These are phyloP conservation scores for Plenodomus biglobosus DNA, from an alignment of 2,329 filamentous ascomycete genomes.

Conservation along the genomic window DNA sequence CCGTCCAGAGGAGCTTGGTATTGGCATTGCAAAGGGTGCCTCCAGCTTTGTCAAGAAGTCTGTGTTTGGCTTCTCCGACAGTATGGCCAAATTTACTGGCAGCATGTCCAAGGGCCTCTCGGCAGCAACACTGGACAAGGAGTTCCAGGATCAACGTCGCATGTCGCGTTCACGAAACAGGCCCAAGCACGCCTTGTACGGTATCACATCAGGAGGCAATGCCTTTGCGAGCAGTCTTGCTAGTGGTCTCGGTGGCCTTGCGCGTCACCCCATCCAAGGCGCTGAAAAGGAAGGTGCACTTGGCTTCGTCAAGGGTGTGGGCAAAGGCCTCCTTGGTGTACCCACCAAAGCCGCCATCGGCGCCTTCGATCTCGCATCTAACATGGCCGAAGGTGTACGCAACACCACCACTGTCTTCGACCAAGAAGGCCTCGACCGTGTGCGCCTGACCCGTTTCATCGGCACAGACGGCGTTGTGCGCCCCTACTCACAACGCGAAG, in stretches of 20 bases:
- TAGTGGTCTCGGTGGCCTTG: conserved; percentile 89
- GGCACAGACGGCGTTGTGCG: conserved; percentile 90
- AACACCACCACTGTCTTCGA: conserved; percentile 99
- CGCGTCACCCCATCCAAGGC: conserved; percentile 89
- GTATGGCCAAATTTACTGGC: conserved; percentile 95
- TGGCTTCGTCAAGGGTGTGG: conserved; percentile 96
- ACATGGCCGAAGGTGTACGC: conserved; percentile 94
- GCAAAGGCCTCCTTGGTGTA: conserved; percentile 90
- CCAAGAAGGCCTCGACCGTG: conserved; percentile 87
- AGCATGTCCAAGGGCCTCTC: conserved; percentile 96
- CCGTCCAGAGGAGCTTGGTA: conserved; percentile 87
- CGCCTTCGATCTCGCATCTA: conserved; percentile 94
- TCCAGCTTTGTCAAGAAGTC: conserved; percentile 98
- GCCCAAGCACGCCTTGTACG: conserved; percentile 95
- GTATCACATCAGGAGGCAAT: conserved; percentile 92
- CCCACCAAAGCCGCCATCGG: conserved; percentile 97
- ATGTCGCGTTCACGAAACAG: conserved; percentile 92
- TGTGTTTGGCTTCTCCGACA: conserved; percentile 95
- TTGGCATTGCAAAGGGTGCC: conserved; percentile 94
- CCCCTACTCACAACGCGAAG: conserved; percentile 91
- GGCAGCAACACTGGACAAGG: conserved; percentile 94
- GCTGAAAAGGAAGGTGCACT: conserved; percentile 92
- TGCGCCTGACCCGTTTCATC: conserved; percentile 90
- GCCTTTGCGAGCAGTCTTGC: conserved; percentile 91
- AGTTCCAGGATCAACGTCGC: conserved; percentile 93